These are phyloP conservation scores for Corylus americana DNA, from an alignment of 306 rosid species.

Conservation along the genomic window DNA sequence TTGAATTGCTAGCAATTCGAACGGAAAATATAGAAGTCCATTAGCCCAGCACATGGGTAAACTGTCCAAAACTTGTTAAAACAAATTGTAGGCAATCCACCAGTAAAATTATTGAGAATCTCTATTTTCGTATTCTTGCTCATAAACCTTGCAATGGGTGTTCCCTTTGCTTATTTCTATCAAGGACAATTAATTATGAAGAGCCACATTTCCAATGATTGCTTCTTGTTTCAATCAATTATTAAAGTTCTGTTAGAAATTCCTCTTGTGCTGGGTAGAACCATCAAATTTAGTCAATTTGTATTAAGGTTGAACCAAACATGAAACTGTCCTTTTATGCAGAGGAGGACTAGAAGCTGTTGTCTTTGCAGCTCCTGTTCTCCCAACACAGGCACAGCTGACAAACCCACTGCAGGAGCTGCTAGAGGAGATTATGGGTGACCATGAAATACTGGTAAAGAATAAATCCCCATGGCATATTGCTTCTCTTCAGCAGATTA, in stretches of 20 bases:
- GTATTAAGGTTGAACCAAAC: background rate
- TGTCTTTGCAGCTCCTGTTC: constrained; percentile 90
- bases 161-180: background rate
- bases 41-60: too few species aligned
- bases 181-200: background rate
- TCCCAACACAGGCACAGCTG: constrained; percentile 62
- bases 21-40: too few species aligned
- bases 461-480: background rate
- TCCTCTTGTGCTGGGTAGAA: background rate
- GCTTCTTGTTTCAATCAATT: background rate
- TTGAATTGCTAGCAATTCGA: too few species aligned
- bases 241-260: background rate
- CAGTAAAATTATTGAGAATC: too few species aligned
- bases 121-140: too few species aligned
- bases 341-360: constrained; percentile 72
- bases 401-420: constrained; percentile 70
- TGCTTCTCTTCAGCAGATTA: background rate
- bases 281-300: too few species aligned
- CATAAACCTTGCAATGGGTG: background rate
- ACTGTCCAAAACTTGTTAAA: too few species aligned
- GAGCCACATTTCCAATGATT: background rate
- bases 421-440: constrained; percentile 78
- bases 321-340: constrained; percentile 15
- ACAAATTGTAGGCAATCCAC: too few species aligned
- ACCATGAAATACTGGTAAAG: constrained; percentile 78